Conservation (phyloP, 225 moss, liverwort and hornwort species). For the Takakia lepidozioides region DNA sequence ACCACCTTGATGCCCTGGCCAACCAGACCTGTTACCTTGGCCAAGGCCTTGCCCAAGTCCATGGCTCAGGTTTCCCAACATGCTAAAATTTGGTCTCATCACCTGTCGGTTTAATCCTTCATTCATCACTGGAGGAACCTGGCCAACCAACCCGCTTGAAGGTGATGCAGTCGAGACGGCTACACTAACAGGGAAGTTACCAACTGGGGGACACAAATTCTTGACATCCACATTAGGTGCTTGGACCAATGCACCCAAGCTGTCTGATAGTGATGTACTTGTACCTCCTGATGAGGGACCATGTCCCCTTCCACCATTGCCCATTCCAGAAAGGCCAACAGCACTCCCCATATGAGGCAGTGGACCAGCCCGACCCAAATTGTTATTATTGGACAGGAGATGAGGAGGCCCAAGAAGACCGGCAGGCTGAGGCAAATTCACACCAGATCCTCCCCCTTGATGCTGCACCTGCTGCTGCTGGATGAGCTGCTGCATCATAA, state of each 20-base stretch:
- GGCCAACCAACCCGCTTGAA: too few relatives aligned
- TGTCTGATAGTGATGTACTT: conserved; percentile 19
- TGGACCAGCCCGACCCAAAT: conserved; percentile 40
- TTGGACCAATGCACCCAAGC: conserved; percentile 26
- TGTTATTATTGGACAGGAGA: conserved; percentile 37
- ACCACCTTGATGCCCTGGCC: conserved; percentile 44
- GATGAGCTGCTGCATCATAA: conserved; percentile 44
- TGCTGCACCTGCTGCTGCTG: conserved; percentile 34
- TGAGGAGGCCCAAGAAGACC: conserved; percentile 31
- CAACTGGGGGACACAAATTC: too few relatives aligned
- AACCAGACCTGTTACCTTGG: conserved; percentile 20
- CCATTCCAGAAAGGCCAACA: conserved; percentile 34
- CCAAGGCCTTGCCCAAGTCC: conserved; percentile 29
- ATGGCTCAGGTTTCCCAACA: conserved; percentile 22
- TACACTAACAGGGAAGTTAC: too few relatives aligned
- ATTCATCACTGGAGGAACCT: conserved; percentile 19
- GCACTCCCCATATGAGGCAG: conserved; percentile 33
- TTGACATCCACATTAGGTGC: too few relatives aligned
- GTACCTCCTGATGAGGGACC: conserved; percentile 25
- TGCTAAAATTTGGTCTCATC: conserved; percentile 35
- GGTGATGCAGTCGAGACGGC: too few relatives aligned
- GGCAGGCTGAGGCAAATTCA: conserved; percentile 31
- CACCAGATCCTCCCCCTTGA: conserved; percentile 23
- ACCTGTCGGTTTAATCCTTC: conserved; percentile 39
- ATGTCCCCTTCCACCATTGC: conserved; percentile 38